Percentiles rank a stretch among this genome's conserved stretches.
Conservation (phyloP, 192 early-diverging fungal genomes). For the Umbelopsis vinacea region DNA sequence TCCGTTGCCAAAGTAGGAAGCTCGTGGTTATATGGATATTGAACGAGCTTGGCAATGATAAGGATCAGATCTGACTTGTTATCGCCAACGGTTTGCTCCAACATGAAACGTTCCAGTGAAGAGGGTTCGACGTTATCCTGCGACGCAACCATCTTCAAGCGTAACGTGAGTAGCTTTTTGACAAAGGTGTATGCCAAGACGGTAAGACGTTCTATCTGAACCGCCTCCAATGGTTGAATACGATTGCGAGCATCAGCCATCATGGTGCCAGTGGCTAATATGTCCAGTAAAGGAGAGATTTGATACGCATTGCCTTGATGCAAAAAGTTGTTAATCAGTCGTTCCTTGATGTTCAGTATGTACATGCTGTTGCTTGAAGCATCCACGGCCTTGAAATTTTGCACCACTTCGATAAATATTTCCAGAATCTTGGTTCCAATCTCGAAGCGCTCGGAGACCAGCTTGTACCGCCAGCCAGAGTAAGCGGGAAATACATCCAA, state of each 20-base stretch:
- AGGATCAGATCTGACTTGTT: conserved; percentile 44
- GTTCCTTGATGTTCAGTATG: conserved; percentile 15
- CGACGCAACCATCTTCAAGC: conserved; percentile 27
- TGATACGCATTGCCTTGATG: conserved; percentile 54
- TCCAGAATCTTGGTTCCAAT: conserved; percentile 35
- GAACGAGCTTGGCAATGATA: conserved; percentile 40
- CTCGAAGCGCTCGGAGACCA: conserved; percentile 27
- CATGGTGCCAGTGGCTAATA: conserved; percentile 45
- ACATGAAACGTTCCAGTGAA: conserved; percentile 48
- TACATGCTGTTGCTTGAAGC: background rate
- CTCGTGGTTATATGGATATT: conserved; percentile 38
- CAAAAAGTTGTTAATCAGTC: conserved; percentile 47
- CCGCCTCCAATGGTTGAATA: conserved; percentile 30
- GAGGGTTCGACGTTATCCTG: conserved; percentile 35
- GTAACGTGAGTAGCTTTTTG: conserved; percentile 41
- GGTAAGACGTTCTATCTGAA: conserved; percentile 32
- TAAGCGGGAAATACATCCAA: conserved; percentile 39
- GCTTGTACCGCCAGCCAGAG: conserved; percentile 38
- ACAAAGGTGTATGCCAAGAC: conserved; percentile 46
- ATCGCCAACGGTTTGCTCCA: conserved; percentile 46
- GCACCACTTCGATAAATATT: conserved; percentile 30
- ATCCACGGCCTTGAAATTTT: conserved; percentile 23
- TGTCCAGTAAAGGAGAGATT: conserved; percentile 46
- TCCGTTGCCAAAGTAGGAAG: conserved; percentile 47
- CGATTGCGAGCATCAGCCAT: conserved; percentile 35